These are phyloP conservation scores for Fonsecaea pedrosoi DNA, from an alignment of 2,329 filamentous ascomycete genomes.

Conservation along the genomic window DNA sequence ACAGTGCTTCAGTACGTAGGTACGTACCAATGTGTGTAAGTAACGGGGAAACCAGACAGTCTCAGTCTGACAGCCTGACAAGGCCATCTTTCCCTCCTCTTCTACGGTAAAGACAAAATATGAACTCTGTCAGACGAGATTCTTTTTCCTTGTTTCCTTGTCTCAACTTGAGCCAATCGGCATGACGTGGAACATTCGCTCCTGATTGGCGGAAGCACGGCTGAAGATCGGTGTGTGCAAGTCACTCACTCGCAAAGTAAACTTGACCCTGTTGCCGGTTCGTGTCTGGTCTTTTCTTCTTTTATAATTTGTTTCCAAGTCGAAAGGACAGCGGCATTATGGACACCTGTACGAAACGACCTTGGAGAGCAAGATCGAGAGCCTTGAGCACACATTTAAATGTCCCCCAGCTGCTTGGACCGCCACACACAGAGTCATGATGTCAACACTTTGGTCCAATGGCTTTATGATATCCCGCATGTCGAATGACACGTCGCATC, in stretches of 20 bases:
- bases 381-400: neutral
- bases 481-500: neutral
- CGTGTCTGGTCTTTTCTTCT: neutral
- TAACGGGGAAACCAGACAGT: neutral
- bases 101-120: neutral
- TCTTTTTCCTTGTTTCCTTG: neutral
- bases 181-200: neutral
- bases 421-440: slow-evolving; percentile 11
- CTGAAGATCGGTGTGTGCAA: neutral
- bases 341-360: neutral
- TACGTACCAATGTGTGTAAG: neutral
- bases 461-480: neutral
- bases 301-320: neutral
- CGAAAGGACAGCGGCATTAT: neutral
- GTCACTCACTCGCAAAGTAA: neutral
- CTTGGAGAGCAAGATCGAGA: neutral
- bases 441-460: slow-evolving; percentile 13
- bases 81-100: neutral
- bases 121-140: neutral
- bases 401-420: neutral
- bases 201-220: neutral
- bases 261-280: neutral
- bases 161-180: neutral
- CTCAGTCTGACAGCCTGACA: neutral
- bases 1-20: too few species aligned